Conservation (phyloP, 257 asterid species). For the Solanum gandarillasii region DNA sequence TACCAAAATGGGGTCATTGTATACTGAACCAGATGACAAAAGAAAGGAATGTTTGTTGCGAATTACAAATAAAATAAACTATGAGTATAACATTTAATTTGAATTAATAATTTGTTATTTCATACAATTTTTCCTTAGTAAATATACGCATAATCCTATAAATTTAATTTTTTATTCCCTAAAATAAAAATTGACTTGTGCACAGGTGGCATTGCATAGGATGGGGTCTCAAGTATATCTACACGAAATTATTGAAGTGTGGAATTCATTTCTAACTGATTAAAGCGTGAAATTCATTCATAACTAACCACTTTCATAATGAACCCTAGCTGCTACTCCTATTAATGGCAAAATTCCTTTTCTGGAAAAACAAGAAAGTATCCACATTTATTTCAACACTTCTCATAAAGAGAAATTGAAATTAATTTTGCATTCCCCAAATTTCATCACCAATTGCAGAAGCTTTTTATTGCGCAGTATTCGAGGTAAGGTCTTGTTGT, state of each 20-base stretch:
- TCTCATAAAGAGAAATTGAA: neutral
- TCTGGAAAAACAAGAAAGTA: neutral
- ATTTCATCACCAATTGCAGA: neutral
- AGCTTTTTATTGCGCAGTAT: neutral
- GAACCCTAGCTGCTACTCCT: neutral
- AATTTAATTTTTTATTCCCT: neutral
- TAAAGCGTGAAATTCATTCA: no score
- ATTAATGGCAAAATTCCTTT: neutral
- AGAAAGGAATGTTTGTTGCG: no score
- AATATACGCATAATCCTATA: neutral
- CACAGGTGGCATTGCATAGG: neutral
- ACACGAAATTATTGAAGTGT: neutral
- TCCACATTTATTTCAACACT: neutral
- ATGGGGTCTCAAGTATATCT: neutral
- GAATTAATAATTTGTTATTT: no score
- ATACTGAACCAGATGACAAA: no score
- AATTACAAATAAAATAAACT: no score
- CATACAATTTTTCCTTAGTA: no score
- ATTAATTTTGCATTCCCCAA: neutral
- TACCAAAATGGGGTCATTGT: no score
- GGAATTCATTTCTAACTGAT: no score
- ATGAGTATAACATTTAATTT: no score
- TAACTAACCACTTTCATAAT: neutral
- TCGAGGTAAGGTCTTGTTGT: neutral
- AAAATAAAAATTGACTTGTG: neutral